A percentile compares a stretch with the other conserved stretches of the same genome.
phyloP scores from a whole-genome alignment of 208 protist species.

The Leishmania turanica region DNA sequence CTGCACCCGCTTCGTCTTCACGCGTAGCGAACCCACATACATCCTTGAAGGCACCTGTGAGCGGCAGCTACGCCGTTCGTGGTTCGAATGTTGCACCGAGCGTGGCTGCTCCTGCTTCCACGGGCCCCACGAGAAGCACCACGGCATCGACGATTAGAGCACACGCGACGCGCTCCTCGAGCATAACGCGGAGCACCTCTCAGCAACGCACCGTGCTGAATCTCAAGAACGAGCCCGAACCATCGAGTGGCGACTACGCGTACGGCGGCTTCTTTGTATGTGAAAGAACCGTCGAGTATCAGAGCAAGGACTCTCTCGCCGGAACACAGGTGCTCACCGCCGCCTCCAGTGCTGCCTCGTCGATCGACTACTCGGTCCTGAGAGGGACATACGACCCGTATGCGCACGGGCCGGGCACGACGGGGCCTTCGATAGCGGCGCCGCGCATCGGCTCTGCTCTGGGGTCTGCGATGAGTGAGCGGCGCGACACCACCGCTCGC shows the following conservation, averaged over 20 bases:
- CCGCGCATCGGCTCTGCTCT: neutral
- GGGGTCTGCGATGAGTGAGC: neutral
- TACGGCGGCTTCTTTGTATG: neutral
- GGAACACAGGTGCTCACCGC: neutral
- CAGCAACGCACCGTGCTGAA: too few species aligned
- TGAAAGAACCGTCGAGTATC: neutral
- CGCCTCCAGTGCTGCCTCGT: slow-evolving; percentile 11
- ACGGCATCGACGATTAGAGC: neutral
- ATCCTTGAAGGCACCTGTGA: neutral
- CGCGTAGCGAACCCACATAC: neutral
- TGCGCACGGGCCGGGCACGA: neutral
- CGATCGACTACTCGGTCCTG: slow-evolving; percentile 8
- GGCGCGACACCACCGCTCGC: neutral
- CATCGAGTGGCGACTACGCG: neutral
- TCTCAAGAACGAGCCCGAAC: neutral
- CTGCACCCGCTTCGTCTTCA: neutral
- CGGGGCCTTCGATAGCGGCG: neutral
- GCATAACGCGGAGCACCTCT: neutral
- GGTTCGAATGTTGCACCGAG: neutral
- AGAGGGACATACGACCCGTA: slow-evolving; percentile 10
- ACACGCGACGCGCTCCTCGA: neutral
- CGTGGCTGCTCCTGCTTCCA: neutral
- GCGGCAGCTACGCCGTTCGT: neutral
- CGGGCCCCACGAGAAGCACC: neutral
- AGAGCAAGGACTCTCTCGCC: neutral